Conservation (phyloP, 805 yeast genomes). For the Starmerella lactis-condensi region DNA sequence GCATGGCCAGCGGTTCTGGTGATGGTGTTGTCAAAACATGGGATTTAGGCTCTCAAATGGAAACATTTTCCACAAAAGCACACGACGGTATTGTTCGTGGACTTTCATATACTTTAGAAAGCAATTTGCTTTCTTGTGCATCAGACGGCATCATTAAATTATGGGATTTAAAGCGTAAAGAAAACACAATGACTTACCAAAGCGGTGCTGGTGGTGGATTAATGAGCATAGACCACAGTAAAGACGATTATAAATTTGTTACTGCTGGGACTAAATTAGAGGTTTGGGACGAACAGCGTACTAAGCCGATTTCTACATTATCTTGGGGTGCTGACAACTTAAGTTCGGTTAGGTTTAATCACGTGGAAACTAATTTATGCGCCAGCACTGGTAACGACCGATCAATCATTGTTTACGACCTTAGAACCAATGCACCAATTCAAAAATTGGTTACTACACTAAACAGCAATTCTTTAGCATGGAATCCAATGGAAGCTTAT, state of each 20-base stretch:
- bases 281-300: slow-evolving; percentile 77
- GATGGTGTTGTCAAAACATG: slow-evolving; percentile 91
- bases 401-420: slow-evolving; percentile 74
- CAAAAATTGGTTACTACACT: slow-evolving; percentile 72
- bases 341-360: slow-evolving; percentile 64
- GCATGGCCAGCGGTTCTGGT: slow-evolving; percentile 80
- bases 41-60: slow-evolving; percentile 69
- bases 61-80: slow-evolving; percentile 59
- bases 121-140: slow-evolving; percentile 62
- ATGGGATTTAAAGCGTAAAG: slow-evolving; percentile 64
- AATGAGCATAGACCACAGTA: slow-evolving; percentile 72
- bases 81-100: slow-evolving; percentile 86
- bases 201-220: slow-evolving; percentile 57
- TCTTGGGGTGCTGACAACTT: slow-evolving; percentile 97
- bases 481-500: slow-evolving; percentile 98
- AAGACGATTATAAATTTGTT: slow-evolving; percentile 52
- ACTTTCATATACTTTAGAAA: slow-evolving; percentile 49
- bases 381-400: slow-evolving; percentile 80
- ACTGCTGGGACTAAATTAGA: slow-evolving; percentile 85
- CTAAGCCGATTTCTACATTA: slow-evolving; percentile 55
- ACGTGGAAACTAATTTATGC: slow-evolving; percentile 69
- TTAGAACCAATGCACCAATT: slow-evolving; percentile 76
- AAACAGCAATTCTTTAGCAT: slow-evolving; percentile 68
- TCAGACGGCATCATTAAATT: slow-evolving; percentile 75
- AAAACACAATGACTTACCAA: slow-evolving; percentile 35